A percentile compares a stretch with the other conserved stretches of the same genome.
These are phyloP conservation scores for Colletotrichum cordylinicola DNA, from an alignment of 2,329 filamentous ascomycete genomes.

Conservation along the genomic window DNA sequence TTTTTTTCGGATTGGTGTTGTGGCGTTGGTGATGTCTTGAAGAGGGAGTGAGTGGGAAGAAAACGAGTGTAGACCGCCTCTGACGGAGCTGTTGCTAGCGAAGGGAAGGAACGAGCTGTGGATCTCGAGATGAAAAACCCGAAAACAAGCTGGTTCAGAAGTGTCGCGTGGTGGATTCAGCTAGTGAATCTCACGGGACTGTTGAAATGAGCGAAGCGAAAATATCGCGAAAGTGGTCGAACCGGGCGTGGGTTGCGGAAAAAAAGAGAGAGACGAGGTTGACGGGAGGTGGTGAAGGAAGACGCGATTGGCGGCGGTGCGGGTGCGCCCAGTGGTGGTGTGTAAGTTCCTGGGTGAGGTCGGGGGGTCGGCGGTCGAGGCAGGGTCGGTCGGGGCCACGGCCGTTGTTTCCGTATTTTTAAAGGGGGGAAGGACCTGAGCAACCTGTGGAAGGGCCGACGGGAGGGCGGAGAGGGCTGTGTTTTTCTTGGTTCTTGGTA, in stretches of 20 bases:
- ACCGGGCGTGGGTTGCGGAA: not conserved
- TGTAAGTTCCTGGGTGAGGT: slow-evolving; percentile 13
- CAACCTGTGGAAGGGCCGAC: not conserved
- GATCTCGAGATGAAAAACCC: not conserved
- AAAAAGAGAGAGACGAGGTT: not conserved
- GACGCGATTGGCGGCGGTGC: not conserved
- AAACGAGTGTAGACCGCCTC: slow-evolving; percentile 17
- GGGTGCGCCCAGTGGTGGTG: not conserved
- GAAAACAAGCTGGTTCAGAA: not conserved
- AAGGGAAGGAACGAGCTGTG: slow-evolving; percentile 16
- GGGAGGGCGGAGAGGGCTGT: not conserved
- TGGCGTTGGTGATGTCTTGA: not conserved
- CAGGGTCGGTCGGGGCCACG: not conserved
- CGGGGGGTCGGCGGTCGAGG: not conserved
- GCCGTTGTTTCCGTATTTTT: slow-evolving; percentile 11
- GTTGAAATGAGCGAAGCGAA: not conserved
- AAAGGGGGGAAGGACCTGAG: not conserved
- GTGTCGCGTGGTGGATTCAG: not conserved
- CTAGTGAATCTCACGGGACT: slow-evolving; percentile 2
- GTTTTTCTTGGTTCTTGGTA: not conserved
- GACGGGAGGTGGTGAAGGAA: not conserved
- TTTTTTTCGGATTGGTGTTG: not conserved
- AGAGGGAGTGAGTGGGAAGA: not conserved
- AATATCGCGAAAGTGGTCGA: not conserved
- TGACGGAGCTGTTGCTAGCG: slow-evolving; percentile 1